Evolutionary conservation across 2,329 filamentous ascomycete genomes (phyloP).

Genomic region (Calonectria ilicicola): DNA sequence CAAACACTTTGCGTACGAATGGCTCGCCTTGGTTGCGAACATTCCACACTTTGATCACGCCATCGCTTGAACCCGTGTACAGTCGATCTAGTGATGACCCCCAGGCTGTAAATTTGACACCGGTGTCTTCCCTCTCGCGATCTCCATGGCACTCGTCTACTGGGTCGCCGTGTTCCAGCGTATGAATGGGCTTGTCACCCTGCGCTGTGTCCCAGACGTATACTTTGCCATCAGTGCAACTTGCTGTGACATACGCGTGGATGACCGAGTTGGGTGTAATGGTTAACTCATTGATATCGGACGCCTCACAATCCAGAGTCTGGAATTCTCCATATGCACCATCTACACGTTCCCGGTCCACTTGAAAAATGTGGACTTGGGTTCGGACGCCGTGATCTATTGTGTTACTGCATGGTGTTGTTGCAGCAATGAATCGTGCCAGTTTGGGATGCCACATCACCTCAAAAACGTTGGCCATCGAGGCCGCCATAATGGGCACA

Average conservation of each 20-base stretch:
- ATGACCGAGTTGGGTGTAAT: slow-evolving; percentile 65
- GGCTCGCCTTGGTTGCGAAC: slow-evolving; percentile 58
- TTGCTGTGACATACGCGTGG: slow-evolving; percentile 68
- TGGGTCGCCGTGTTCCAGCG: slow-evolving; percentile 63
- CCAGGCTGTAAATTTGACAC: slow-evolving; percentile 75
- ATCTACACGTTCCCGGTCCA: slow-evolving; percentile 40
- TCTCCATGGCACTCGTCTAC: slow-evolving; percentile 56
- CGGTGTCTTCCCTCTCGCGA: slow-evolving; percentile 67
- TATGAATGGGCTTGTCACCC: slow-evolving; percentile 67
- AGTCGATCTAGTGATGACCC: slow-evolving; percentile 67
- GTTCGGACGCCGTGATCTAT: slow-evolving; percentile 61
- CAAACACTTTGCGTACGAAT: slow-evolving; percentile 65
- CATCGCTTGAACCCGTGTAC: slow-evolving; percentile 74
- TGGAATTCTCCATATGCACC: slow-evolving; percentile 58
- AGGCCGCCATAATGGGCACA: slow-evolving; percentile 62
- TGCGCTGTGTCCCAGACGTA: slow-evolving; percentile 73
- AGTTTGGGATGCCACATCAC: slow-evolving; percentile 71
- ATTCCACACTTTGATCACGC: slow-evolving; percentile 73
- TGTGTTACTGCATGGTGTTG: slow-evolving; percentile 62
- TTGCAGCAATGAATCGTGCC: slow-evolving; percentile 67
- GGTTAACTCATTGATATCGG: slow-evolving; percentile 73
- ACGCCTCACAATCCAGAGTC: slow-evolving; percentile 68
- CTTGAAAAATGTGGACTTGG: slow-evolving; percentile 68
- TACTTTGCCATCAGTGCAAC: slow-evolving; percentile 70
- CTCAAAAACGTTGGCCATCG: slow-evolving; percentile 73